These are phyloP conservation scores for Hortaea werneckii DNA, from an alignment of 2,329 filamentous ascomycete species.

Conservation along the genomic window DNA sequence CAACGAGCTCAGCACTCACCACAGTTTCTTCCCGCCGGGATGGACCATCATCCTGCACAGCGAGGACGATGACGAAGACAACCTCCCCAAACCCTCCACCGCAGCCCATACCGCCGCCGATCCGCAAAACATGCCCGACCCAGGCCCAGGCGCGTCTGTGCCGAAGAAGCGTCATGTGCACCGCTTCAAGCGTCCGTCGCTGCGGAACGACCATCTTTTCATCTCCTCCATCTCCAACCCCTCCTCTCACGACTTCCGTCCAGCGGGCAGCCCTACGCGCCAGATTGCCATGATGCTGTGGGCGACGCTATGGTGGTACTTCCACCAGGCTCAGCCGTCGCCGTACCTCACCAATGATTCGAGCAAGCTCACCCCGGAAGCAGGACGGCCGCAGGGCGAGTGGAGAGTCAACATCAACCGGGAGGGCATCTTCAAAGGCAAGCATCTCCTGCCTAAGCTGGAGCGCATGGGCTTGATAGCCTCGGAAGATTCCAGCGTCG, in stretches of 20 bases:
- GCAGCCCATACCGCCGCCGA: slow-evolving; percentile 5
- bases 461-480: slow-evolving; percentile 85
- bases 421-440: slow-evolving; percentile 78
- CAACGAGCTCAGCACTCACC: slow-evolving; percentile 59
- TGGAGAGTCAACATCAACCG: slow-evolving; percentile 78
- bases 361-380: slow-evolving; percentile 52
- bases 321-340: slow-evolving; percentile 70
- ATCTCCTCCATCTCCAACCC: slow-evolving; percentile 87
- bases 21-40: slow-evolving; percentile 66
- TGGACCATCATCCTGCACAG: slow-evolving; percentile 84
- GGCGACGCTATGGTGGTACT: slow-evolving; percentile 94
- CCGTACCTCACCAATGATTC: slow-evolving; percentile 52
- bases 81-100: slow-evolving; percentile 11
- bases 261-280: slow-evolving; percentile 68
- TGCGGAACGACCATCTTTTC: slow-evolving; percentile 72
- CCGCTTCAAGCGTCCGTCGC: slow-evolving; percentile 63
- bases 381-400: slow-evolving; percentile 67
- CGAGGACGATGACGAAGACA: slow-evolving; percentile 31
- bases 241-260: slow-evolving; percentile 67
- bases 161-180: slow-evolving; percentile 39
- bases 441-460: slow-evolving; percentile 76
- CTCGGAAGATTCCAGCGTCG: slow-evolving; percentile 65
- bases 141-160: slow-evolving; percentile 10
- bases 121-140: slow-evolving; percentile 6
- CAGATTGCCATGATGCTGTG: slow-evolving; percentile 96